Base-by-base conservation (phyloP, 352 stramenopile species). In the Phytophthora boehmeriae region DNA sequence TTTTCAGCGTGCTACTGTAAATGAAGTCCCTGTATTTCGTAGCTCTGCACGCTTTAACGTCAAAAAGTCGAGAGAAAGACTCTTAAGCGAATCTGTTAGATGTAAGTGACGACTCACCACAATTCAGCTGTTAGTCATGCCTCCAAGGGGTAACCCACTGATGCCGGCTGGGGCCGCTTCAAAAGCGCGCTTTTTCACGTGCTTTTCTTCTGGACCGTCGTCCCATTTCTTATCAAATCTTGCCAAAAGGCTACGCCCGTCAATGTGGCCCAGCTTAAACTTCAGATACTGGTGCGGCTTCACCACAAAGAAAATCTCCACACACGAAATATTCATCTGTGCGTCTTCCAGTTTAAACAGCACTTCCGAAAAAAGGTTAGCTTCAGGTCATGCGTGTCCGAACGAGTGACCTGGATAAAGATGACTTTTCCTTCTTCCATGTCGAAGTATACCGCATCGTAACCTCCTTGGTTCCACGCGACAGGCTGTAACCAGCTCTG, bases 371-470 rank as follows among this genome's bases (percentile, higher is more conserved):
- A 68, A 45, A 50, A 71, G 34, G 22, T 10, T 47, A 71, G 58
- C 51, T 65, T 75, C 46, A 71, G 67, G 54, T 43, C n/a, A 30
- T 68, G 66, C 14, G 51, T 59, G 27, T 68, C 36, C 23, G 66
- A 75, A 51, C 56, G 52, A 8, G 66, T 52, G 2, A 67, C 20
- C 41, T 68, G 45, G 27, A 75, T 30, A 28, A 75, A 71, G 36
- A 64, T 75, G 51, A 75, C 61, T 23, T 62, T 54, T 13, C 34
- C 51, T 46, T 42, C 25, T 2, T 68, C 39, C n/a, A 34, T 27
- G 28, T 68, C 61, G 47, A 75, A 75, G 32, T 75, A 50, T 27
- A 75, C 50, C 9, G 61, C 66, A 59, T 71, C 66, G 47, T 65
- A 68, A 16, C 61, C 56, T 51, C 66, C 61, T 67, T 71, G 60